phyloP scores from a whole-genome alignment of 2,329 filamentous ascomycete species.

The Endocalyx cinctus region DNA sequence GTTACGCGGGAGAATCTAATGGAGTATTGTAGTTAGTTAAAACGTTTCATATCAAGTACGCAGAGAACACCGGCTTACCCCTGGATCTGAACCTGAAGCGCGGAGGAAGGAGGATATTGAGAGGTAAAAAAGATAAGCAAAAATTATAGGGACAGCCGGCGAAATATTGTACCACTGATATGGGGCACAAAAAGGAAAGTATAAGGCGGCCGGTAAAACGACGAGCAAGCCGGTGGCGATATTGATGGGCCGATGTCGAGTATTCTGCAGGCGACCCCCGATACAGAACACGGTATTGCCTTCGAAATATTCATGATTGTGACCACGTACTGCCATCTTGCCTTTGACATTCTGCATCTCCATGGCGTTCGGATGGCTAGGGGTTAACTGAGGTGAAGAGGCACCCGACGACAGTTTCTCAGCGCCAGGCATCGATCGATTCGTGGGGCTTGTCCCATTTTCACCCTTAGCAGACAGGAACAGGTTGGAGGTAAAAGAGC shows the following conservation, averaged over 20 bases:
- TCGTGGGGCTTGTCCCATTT: constrained; percentile 40
- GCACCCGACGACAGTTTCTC: constrained; percentile 80
- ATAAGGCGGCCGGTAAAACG: constrained; percentile 73
- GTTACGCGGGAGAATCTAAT: constrained; percentile 87
- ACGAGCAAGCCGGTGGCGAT: constrained; percentile 78
- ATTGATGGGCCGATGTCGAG: constrained; percentile 82
- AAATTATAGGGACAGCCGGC: constrained; percentile 82
- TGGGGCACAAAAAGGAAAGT: constrained; percentile 79
- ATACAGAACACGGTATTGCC: constrained; percentile 90
- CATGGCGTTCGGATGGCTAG: constrained; percentile 18
- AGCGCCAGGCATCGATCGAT: constrained; percentile 60
- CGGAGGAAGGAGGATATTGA: constrained; percentile 92
- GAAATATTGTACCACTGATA: constrained; percentile 85
- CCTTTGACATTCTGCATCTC: constrained; percentile 23
- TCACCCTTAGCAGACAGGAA: constrained; percentile 57
- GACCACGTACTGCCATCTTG: constrained; percentile 47
- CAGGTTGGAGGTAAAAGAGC: constrained; percentile 74
- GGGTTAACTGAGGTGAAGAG: constrained; percentile 63
- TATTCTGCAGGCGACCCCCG: constrained; percentile 83
- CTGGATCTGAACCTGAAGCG: constrained; percentile 87
- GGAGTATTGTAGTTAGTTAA: constrained; percentile 5
- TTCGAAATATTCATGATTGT: constrained; percentile 87
- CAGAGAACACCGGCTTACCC: constrained; percentile 55
- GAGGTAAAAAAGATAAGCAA: constrained; percentile 86
- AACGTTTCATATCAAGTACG: no score